Evolutionary conservation across 169 alveolate genomes (phyloP), one percentile per base, ranked within the genome.

Genomic region (Plasmodium reichenowi): DNA sequence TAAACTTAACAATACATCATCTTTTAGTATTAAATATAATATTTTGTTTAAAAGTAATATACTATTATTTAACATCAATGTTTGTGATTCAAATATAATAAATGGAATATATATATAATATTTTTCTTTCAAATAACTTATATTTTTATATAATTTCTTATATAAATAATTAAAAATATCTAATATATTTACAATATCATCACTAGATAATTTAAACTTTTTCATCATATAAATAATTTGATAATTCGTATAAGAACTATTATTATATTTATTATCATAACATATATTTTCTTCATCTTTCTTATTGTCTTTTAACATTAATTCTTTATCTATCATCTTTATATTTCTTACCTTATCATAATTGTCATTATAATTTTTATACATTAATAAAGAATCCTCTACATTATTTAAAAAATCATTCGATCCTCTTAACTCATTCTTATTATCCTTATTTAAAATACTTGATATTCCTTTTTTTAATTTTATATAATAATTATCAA

Each of bases 31-130:
- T 48, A 66, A 26, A 20, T 50, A 12, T 7, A 78, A 17, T 3
- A 78, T 78, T 66, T 26, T 63, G 29, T 78, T 78, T 13, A 78
- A 59, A 29, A 78, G 29, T 17, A 78, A n/a, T 22, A 64, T 70
- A 56, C 89, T 50, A 66, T 29, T 78, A 38, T 47, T 78, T 22
- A 78, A 52, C 48, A 78, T 32, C 47, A 78, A 52, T 24, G 89
- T 78, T 29, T 78, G 89, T 3, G 89, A 78, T 50, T 78, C 89
- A 13, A 78, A 78, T 4, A 78, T 78, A 22, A 78, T 78, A 12
- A 78, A 78, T 12, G 89, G 89, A 12, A 78, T 78, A 59, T 78
- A 78, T 67, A 78, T 54, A 58, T 78, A 78, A 78, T 78, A 78
- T 66, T 78, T 78, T 20, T 78, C 89, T 43, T 78, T 67, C 22